Evolutionary conservation across 2,329 filamentous ascomycete species (phyloP).

Genomic region (Fusarium pseudocircinatum): DNA sequence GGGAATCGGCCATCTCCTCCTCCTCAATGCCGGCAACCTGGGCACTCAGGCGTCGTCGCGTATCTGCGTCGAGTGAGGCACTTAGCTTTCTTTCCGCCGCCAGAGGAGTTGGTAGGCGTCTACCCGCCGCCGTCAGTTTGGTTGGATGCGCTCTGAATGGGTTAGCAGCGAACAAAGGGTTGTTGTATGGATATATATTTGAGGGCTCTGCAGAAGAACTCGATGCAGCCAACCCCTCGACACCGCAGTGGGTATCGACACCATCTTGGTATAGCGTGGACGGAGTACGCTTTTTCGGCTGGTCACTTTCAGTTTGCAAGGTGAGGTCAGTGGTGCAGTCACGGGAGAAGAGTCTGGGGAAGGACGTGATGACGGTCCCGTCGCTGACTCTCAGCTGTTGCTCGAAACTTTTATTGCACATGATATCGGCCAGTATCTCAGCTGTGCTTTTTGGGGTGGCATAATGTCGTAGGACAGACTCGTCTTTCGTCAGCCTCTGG

Average conservation of each 20-base stretch:
- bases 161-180: slow-evolving; percentile 36
- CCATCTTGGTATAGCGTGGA: slow-evolving; percentile 43
- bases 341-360: slow-evolving; percentile 46
- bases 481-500: not conserved
- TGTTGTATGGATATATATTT: slow-evolving; percentile 20
- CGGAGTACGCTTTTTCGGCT: not conserved
- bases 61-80: slow-evolving; percentile 38
- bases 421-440: slow-evolving; percentile 34
- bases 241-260: slow-evolving; percentile 45
- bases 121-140: not conserved
- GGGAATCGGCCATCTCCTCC: slow-evolving; percentile 9
- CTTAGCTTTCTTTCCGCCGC: slow-evolving; percentile 33
- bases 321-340: slow-evolving; percentile 47
- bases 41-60: slow-evolving; percentile 42
- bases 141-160: slow-evolving; percentile 30
- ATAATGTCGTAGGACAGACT: slow-evolving; percentile 37
- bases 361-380: slow-evolving; percentile 47
- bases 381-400: slow-evolving; percentile 26
- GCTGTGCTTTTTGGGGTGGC: slow-evolving; percentile 25
- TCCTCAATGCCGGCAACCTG: slow-evolving; percentile 15
- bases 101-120: not conserved
- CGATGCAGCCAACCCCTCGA: not conserved
- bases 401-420: slow-evolving; percentile 27
- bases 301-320: slow-evolving; percentile 33
- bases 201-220: slow-evolving; percentile 17